Conservation (phyloP, 1,139 yeast genomes). For the Yamadazyma mexicana region DNA sequence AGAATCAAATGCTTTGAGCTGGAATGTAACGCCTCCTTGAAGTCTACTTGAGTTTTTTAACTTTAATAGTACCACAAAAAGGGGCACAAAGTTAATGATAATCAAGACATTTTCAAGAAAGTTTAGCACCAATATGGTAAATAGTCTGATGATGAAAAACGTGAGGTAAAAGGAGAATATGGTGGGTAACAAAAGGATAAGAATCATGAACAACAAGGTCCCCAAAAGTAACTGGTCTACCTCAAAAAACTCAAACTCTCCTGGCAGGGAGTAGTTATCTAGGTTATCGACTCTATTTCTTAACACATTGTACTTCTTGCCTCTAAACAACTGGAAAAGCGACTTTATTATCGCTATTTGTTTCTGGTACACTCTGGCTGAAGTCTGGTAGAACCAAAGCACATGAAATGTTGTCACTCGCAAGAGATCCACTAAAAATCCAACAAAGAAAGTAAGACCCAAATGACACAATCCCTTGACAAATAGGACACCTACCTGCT, state of each 20-base stretch:
- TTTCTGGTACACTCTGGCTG: constrained; percentile 76
- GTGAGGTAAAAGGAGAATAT: constrained; percentile 79
- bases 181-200: constrained; percentile 81
- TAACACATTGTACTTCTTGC: constrained; percentile 81
- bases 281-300: constrained; percentile 76
- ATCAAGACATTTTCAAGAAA: constrained; percentile 63
- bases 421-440: constrained; percentile 64
- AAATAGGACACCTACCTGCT: constrained; percentile 4
- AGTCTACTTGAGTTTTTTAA: constrained; percentile 79
- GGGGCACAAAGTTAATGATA: constrained; percentile 76
- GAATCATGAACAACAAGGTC: constrained; percentile 78
- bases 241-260: constrained; percentile 56
- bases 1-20: constrained; percentile 11
- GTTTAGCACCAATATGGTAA: constrained; percentile 51
- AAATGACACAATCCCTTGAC: constrained; percentile 27
- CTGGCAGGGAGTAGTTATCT: constrained; percentile 49
- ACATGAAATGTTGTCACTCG: constrained; percentile 70
- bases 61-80: constrained; percentile 77
- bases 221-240: constrained; percentile 87
- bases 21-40: constrained; percentile 81
- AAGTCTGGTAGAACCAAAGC: constrained; percentile 72
- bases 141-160: constrained; percentile 62
- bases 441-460: constrained; percentile 70
- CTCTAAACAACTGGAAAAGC: constrained; percentile 81
- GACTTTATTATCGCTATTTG: constrained; percentile 71